phyloP scores from a whole-genome alignment of 1,284 basidiomycete species.

The Moesziomyces sp. region DNA sequence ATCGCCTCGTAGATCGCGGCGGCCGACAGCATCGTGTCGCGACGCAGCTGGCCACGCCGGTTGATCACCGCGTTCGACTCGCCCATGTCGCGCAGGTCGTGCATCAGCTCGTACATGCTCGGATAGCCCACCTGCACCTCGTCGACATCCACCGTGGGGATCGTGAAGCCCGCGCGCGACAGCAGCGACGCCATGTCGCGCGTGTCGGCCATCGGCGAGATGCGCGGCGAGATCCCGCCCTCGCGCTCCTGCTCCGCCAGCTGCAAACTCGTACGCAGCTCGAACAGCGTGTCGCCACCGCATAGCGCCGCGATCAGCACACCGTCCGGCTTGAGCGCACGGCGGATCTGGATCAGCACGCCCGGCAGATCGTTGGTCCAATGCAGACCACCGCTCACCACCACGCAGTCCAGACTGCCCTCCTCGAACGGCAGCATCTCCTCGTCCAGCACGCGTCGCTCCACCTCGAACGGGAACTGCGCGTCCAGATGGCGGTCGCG shows the following conservation, averaged over 20 bases:
- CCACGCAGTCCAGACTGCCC: constrained; percentile 87
- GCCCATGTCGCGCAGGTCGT: constrained; percentile 94
- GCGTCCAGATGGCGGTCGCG: constrained; percentile 54
- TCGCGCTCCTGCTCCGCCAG: constrained; percentile 93
- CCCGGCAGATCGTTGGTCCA: constrained; percentile 99
- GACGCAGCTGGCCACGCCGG: constrained; percentile 75
- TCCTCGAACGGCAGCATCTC: constrained; percentile 71
- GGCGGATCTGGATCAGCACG: constrained; percentile 86
- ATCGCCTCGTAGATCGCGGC: constrained; percentile 91
- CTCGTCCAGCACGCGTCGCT: constrained; percentile 62
- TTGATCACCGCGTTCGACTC: constrained; percentile 88
- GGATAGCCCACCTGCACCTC: constrained; percentile 92
- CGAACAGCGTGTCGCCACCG: constrained; percentile 96
- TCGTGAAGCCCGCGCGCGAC: constrained; percentile 89
- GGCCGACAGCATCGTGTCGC: constrained; percentile 90
- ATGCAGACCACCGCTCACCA: constrained; percentile 90
- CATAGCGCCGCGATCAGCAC: constrained; percentile 93
- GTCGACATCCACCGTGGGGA: constrained; percentile 94
- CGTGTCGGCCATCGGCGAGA: constrained; percentile 97
- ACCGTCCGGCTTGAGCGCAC: constrained; percentile 88
- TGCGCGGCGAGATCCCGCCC: constrained; percentile 91
- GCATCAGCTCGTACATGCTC: constrained; percentile 93
- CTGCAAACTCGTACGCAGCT: constrained; percentile 88
- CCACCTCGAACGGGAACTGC: constrained; percentile 54
- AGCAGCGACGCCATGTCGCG: constrained; percentile 76